These are phyloP conservation scores for Lecanicillium sp. DNA, from an alignment of 2,329 filamentous ascomycete genomes.

Conservation along the genomic window DNA sequence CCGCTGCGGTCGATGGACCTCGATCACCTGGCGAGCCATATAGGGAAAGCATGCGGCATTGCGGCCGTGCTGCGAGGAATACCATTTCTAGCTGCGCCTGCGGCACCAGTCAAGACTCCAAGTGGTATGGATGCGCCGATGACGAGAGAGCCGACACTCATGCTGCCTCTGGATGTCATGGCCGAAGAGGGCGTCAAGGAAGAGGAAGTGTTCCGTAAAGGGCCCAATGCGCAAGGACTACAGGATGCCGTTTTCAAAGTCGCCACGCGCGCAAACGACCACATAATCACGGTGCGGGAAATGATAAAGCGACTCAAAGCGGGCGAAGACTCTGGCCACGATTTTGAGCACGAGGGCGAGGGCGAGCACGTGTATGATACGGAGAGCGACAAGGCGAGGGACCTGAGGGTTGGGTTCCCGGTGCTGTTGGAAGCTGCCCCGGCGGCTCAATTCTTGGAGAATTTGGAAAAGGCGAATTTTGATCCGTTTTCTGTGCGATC, in stretches of 20 bases:
- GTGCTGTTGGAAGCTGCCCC: slow-evolving; percentile 76
- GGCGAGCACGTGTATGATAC: slow-evolving; percentile 53
- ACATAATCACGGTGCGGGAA: slow-evolving; percentile 86
- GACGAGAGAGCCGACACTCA: slow-evolving; percentile 49
- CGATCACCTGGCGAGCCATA: slow-evolving; percentile 90
- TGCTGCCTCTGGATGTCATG: slow-evolving; percentile 87
- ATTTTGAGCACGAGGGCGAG: slow-evolving; percentile 81
- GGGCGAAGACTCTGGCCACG: slow-evolving; percentile 71
- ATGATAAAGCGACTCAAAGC: slow-evolving; percentile 78
- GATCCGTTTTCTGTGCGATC: slow-evolving; percentile 65
- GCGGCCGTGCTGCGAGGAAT: slow-evolving; percentile 79
- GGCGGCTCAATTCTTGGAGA: slow-evolving; percentile 70
- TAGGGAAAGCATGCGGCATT: slow-evolving; percentile 91
- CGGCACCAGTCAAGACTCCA: slow-evolving; percentile 42
- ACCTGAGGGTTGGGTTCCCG: slow-evolving; percentile 61
- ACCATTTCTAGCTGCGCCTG: slow-evolving; percentile 74
- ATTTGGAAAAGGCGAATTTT: slow-evolving; percentile 75
- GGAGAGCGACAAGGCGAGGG: slow-evolving; percentile 31
- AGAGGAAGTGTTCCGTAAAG: slow-evolving; percentile 81
- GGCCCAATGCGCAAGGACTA: slow-evolving; percentile 70
- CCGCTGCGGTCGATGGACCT: slow-evolving; percentile 76
- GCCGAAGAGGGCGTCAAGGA: slow-evolving; percentile 73
- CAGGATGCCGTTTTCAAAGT: slow-evolving; percentile 88
- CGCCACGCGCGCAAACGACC: slow-evolving; percentile 89
- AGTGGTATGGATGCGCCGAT: slow-evolving; percentile 31